Conservation (phyloP, 164 flowering plant genomes). For the Warburgia ugandensis region DNA sequence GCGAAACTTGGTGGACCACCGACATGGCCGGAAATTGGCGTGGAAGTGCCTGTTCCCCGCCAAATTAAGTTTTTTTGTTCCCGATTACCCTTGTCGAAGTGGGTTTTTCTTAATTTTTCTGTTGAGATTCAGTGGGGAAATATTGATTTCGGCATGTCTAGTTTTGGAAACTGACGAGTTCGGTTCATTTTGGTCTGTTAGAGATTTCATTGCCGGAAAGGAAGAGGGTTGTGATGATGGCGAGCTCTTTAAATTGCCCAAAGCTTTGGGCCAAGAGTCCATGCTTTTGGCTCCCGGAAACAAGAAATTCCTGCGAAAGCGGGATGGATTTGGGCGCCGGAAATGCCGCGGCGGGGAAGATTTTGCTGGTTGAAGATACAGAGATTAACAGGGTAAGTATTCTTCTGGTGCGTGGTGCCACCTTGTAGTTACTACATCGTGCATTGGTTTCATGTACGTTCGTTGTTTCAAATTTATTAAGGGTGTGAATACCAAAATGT, state of each 20-base stretch:
- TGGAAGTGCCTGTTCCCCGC: too few species aligned
- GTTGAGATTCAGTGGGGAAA: background rate
- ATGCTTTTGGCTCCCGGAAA: background rate
- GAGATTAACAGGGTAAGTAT: slow-evolving; percentile 12
- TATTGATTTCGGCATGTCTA: background rate
- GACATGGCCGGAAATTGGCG: too few species aligned
- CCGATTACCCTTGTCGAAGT: too few species aligned
- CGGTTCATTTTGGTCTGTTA: background rate
- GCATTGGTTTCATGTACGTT: background rate
- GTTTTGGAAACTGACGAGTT: background rate
- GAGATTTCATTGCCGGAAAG: slow-evolving; percentile 6
- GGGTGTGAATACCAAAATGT: background rate
- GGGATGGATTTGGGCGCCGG: background rate
- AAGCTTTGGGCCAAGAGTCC: slow-evolving; percentile 1
- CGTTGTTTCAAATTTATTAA: background rate
- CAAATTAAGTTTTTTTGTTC: too few species aligned
- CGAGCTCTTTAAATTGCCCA: background rate
- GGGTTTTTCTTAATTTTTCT: too few species aligned
- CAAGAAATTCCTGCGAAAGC: background rate
- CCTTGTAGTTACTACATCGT: background rate
- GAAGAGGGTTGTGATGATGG: background rate
- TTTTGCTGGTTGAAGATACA: slow-evolving; percentile 13
- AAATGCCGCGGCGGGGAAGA: slow-evolving; percentile 1
- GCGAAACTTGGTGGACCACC: too few species aligned
- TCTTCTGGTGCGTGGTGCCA: background rate